Evolutionary conservation across 1,139 yeast species (phyloP), one percentile per base, ranked within the genome.

Genomic region (Hyphopichia khmerensis): DNA sequence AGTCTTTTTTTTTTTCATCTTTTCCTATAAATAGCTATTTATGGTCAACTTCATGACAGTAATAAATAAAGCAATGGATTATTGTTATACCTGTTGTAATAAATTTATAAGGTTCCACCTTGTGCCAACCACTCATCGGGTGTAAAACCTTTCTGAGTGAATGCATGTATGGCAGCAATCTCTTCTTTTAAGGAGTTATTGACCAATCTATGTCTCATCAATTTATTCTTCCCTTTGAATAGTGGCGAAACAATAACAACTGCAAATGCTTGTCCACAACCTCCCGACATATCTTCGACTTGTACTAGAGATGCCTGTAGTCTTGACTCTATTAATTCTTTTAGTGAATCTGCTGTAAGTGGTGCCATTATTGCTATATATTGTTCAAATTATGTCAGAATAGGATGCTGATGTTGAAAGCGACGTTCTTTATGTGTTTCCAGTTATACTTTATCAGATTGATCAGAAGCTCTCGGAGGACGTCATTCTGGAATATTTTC

Each of bases 241-340:
- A 75, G 38, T 4, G 60, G 52, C 11, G 93, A 84, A 16, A 93
- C 97, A 21, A 95, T 91, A 2, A 87, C 78, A 33, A 90, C 89
- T 5, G 89, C 91, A 64, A 84, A 86, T 3, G 95, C 93, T 58
- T 86, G 95, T 4, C 95, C 95, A 60, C 95, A 86, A 0, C 95
- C 95, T 7, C 95, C 90, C 33, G 88, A 82, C 78, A 84, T 80
- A 47, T 80, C 85, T 52, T 81, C 85, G 4, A 82, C 87, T 52
- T 79, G 80, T 4, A 80, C 87, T 43, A 80, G 69, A 1, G 61
- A 52, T 2, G 86, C 84, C 24, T 67, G 62, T 19, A 82, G 67
- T 41, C 82, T 63, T n/a, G 76, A 73, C 45, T 68, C 63, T 40
- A 82, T 80, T 30, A 74, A 64, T 8, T 60, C 57, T 46, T 76